phyloP scores from a whole-genome alignment of 139 green algal species.

The Coccomyxa sp. region DNA sequence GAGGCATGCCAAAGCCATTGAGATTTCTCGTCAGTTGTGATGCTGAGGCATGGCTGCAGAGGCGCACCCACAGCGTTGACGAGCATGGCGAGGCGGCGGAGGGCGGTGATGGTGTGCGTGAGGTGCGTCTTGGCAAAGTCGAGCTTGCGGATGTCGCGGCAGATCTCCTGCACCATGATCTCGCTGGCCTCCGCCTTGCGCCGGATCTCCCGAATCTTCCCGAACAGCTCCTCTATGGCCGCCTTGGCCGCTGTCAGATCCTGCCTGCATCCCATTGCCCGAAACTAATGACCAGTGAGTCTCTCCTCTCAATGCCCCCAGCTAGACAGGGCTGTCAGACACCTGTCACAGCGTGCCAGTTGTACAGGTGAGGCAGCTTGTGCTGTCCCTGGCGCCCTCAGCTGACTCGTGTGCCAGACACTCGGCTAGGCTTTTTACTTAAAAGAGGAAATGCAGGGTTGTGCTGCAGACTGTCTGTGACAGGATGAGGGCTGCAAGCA shows the following conservation, averaged over 20 bases:
- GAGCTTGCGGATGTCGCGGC: conserved; percentile 93
- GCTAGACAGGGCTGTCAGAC: neutral
- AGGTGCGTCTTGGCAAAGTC: conserved; percentile 96
- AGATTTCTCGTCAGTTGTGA: too few relatives aligned
- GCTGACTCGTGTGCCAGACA: too few relatives aligned
- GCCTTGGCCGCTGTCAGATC: conserved; percentile 62
- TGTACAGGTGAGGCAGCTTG: neutral
- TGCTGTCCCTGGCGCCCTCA: neutral
- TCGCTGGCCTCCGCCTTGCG: conserved; percentile 87
- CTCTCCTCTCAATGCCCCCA: neutral
- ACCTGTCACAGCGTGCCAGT: neutral
- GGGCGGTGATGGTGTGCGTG: conserved; percentile 90
- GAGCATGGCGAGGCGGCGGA: conserved; percentile 93
- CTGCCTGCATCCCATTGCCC: conserved; percentile 37
- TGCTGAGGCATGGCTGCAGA: too few relatives aligned
- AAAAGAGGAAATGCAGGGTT: too few relatives aligned
- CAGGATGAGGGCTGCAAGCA: neutral
- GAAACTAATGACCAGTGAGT: neutral
- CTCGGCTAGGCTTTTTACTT: too few relatives aligned
- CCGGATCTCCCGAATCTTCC: conserved; percentile 79
- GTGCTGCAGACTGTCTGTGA: neutral
- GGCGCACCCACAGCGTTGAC: conserved; percentile 64
- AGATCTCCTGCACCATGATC: conserved; percentile 96
- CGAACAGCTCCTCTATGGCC: conserved; percentile 76
- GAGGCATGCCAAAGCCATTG: neutral